A percentile compares a stretch with the other conserved stretches of the same genome.
These are phyloP conservation scores for Blattamonas nauphoetae DNA, from an alignment of 78 protist species.

Conservation along the genomic window DNA sequence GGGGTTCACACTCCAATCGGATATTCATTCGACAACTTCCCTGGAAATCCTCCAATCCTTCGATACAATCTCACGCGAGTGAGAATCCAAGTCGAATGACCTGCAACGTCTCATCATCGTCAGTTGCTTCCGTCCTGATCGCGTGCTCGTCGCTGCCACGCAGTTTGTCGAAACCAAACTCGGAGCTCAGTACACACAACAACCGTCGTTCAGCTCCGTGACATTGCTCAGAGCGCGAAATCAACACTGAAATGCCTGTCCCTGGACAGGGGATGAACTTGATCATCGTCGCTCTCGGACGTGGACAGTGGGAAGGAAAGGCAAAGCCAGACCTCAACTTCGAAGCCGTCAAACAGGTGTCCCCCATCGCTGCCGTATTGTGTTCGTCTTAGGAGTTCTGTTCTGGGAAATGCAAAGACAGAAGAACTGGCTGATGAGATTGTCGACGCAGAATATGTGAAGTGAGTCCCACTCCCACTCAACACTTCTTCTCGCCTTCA, in stretches of 20 bases:
- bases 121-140: slow-evolving; percentile 74
- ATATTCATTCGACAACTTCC: slow-evolving; percentile 40
- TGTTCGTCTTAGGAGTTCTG: too few species aligned
- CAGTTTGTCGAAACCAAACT: slow-evolving; percentile 49
- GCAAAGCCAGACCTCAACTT: slow-evolving; percentile 46
- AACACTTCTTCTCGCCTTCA: too few species aligned
- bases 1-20: slow-evolving; percentile 70
- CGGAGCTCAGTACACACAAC: slow-evolving; percentile 46
- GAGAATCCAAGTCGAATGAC: slow-evolving; percentile 55
- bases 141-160: slow-evolving; percentile 46
- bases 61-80: slow-evolving; percentile 43
- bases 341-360: too few species aligned
- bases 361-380: too few species aligned
- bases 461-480: too few species aligned
- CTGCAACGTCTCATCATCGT: slow-evolving; percentile 56
- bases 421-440: too few species aligned
- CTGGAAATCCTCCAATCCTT: slow-evolving; percentile 33
- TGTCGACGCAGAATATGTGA: too few species aligned
- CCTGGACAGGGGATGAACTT: slow-evolving; percentile 18
- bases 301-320: slow-evolving; percentile 55
- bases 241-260: not conserved
- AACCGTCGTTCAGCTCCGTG: slow-evolving; percentile 50
- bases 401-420: too few species aligned
- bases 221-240: slow-evolving; percentile 25
- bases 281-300: slow-evolving; percentile 58